Evolutionary conservation across 2,329 filamentous ascomycete species (phyloP).

Genomic region (Trichoderma sp.): DNA sequence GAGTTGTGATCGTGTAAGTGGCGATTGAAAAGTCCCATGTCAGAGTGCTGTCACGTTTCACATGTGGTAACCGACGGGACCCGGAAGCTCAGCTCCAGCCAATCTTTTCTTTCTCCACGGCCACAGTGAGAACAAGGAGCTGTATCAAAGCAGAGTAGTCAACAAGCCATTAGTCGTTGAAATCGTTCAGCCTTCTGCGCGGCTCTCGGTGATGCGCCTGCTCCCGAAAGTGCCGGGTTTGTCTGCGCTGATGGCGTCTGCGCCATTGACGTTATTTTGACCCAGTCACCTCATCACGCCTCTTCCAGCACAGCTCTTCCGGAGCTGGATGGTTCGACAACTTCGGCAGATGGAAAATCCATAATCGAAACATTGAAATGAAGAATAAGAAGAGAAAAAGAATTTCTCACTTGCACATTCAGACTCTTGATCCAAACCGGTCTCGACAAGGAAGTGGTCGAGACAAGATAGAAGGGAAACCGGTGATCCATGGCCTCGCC

Average conservation of each 20-base stretch:
- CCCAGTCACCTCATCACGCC: neutral
- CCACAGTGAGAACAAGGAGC: constrained; percentile 11
- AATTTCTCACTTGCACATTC: neutral
- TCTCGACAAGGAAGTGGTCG: neutral
- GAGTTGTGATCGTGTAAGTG: neutral
- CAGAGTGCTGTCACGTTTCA: constrained; percentile 1
- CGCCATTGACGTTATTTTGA: constrained; percentile 26
- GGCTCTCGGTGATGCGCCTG: neutral
- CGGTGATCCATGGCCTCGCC: too few species aligned
- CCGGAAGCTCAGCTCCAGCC: constrained; percentile 11
- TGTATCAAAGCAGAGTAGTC: too few species aligned
- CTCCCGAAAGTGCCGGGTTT: constrained; percentile 19
- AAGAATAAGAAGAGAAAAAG: too few species aligned
- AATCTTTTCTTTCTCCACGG: neutral
- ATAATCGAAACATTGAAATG: too few species aligned
- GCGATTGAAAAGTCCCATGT: neutral
- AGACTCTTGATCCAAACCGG: too few species aligned
- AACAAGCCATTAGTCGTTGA: neutral
- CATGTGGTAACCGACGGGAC: neutral
- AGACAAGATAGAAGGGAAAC: neutral
- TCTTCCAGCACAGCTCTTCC: constrained; percentile 6
- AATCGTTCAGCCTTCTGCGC: neutral
- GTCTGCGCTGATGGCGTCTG: constrained; percentile 4
- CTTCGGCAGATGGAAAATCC: neutral
- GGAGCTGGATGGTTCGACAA: neutral